These are phyloP conservation scores for Erythrobasidium yunnanense DNA, from an alignment of 768 basidiomycete species.

Conservation along the genomic window DNA sequence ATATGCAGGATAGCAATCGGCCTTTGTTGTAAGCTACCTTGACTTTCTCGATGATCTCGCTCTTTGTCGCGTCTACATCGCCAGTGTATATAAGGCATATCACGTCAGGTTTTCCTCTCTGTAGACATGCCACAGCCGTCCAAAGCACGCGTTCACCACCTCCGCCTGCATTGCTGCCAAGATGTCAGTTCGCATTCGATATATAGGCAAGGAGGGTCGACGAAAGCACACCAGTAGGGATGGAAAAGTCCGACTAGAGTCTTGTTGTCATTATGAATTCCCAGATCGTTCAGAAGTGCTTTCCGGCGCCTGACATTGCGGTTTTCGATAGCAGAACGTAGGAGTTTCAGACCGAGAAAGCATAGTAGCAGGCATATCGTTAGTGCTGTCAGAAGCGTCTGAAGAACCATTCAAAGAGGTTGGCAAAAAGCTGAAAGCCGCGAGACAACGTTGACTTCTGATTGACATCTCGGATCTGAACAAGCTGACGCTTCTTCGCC, in stretches of 20 bases:
- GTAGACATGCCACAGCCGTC: conserved; percentile 71
- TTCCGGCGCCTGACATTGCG: conserved; percentile 1
- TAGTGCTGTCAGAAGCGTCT: neutral
- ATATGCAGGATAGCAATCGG: neutral
- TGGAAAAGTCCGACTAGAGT: conserved; percentile 22
- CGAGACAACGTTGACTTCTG: no score
- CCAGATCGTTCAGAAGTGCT: neutral
- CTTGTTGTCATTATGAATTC: neutral
- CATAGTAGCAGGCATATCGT: no score
- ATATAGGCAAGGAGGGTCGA: neutral
- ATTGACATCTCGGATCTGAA: no score
- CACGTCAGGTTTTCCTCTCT: conserved; percentile 55
- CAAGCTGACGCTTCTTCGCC: neutral
- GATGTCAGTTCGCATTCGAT: no score
- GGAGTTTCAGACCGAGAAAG: no score
- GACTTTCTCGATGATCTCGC: conserved; percentile 67
- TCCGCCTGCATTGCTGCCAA: conserved; percentile 86
- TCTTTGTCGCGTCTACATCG: conserved; percentile 67
- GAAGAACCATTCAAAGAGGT: no score
- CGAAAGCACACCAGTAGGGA: conserved; percentile 23
- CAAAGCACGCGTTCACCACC: conserved; percentile 93
- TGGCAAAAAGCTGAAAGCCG: no score
- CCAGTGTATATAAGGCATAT: conserved; percentile 80
- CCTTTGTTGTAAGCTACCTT: conserved; percentile 48
- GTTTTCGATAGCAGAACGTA: neutral